Conservation (phyloP, 169 alveolate genomes). For the Neospora caninum region DNA sequence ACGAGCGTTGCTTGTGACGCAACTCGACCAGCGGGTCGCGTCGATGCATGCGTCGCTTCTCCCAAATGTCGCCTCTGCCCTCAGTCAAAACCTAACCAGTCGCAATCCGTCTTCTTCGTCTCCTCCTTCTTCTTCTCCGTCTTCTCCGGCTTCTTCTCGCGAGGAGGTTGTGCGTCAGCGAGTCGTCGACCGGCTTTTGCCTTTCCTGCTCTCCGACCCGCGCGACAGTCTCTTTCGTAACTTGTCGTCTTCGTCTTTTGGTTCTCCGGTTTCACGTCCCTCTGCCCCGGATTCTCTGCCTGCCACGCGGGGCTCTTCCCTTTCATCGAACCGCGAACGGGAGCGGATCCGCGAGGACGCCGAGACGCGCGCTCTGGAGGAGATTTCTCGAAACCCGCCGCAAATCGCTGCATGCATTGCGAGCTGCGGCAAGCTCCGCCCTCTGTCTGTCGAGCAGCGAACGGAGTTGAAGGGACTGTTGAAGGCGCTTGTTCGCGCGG, state of each 20-base stretch:
- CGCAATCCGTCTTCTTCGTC: neutral
- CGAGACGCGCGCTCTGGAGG: no score
- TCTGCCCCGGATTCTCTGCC: neutral
- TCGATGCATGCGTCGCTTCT: neutral
- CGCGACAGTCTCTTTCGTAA: neutral
- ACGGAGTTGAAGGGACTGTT: neutral
- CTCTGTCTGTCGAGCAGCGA: neutral
- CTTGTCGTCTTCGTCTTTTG: no score
- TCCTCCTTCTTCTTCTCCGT: neutral
- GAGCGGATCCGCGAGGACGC: no score
- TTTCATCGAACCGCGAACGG: no score
- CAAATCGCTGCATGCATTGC: neutral
- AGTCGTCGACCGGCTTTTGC: neutral
- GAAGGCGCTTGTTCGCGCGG: neutral
- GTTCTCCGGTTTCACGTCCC: neutral
- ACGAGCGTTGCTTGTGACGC: neutral
- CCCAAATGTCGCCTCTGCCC: neutral
- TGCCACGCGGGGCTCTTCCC: no score
- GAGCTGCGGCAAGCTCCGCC: neutral
- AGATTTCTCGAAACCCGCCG: neutral
- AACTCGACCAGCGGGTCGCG: neutral
- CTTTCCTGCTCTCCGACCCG: neutral
- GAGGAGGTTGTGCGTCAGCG: neutral
- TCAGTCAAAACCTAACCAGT: neutral
- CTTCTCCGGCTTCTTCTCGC: neutral